Conservation (phyloP, 495 filamentous ascomycete genomes). For the Penicillium angulare region DNA sequence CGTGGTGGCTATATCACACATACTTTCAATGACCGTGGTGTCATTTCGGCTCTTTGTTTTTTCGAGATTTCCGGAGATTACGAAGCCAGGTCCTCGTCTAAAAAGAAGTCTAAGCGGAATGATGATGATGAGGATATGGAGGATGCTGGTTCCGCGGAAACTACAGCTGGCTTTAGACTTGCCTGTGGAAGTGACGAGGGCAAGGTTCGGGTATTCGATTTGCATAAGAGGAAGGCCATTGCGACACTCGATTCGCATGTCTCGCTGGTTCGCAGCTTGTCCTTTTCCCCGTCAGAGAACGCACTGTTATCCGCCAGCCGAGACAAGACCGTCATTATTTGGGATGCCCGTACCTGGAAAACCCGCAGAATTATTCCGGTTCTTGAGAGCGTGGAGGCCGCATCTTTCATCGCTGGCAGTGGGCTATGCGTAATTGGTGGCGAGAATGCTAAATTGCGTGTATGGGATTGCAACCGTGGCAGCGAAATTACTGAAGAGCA, state of each 20-base stretch:
- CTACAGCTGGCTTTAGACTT: constrained; percentile 64
- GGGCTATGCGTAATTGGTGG: constrained; percentile 77
- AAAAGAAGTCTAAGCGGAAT: constrained; percentile 43
- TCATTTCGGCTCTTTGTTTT: constrained; percentile 88
- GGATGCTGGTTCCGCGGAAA: constrained; percentile 36
- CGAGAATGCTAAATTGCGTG: constrained; percentile 73
- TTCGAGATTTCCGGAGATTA: constrained; percentile 62
- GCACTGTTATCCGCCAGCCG: constrained; percentile 82
- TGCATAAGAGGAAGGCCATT: constrained; percentile 75
- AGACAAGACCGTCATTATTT: constrained; percentile 91
- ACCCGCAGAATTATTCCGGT: constrained; percentile 77
- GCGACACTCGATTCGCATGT: constrained; percentile 87
- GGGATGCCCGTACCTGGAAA: constrained; percentile 85
- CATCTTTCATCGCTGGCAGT: constrained; percentile 71
- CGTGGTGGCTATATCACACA: constrained; percentile 87
- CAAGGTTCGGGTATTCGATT: constrained; percentile 85
- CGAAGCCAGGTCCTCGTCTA: constrained; percentile 31
- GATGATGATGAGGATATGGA: constrained; percentile 41
- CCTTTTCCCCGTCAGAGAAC: constrained; percentile 72
- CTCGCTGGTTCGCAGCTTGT: constrained; percentile 81
- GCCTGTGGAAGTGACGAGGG: constrained; percentile 93
- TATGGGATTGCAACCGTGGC: constrained; percentile 77
- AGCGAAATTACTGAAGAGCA: constrained; percentile 76
- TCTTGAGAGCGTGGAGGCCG: constrained; percentile 80
- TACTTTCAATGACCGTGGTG: constrained; percentile 87